A percentile compares a stretch with the other conserved stretches of the same genome.
Conservation (phyloP, 2,329 filamentous ascomycete genomes). For the Microdochium nivale region DNA sequence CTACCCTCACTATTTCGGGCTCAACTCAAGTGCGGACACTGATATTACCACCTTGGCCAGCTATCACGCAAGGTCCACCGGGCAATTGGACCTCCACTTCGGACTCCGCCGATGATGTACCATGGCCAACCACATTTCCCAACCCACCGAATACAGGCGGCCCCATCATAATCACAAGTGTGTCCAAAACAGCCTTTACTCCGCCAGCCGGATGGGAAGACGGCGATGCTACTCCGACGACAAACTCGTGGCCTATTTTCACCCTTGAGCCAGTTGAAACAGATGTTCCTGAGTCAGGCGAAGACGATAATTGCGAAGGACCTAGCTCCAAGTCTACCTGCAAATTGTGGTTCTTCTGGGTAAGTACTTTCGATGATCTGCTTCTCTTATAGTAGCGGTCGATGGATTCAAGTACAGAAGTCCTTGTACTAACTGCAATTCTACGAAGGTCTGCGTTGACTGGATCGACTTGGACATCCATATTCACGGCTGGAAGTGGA, state of each 20-base stretch:
- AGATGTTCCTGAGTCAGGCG: not conserved
- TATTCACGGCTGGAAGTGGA: too few relatives aligned
- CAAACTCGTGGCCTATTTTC: not conserved
- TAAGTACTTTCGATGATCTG: slow-evolving; percentile 1
- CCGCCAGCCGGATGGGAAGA: not conserved
- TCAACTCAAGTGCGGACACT: slow-evolving; percentile 2
- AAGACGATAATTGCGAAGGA: slow-evolving; percentile 1
- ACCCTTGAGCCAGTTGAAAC: not conserved
- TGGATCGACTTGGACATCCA: too few relatives aligned
- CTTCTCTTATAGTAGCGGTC: too few relatives aligned
- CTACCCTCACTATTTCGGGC: not conserved
- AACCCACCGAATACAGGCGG: too few relatives aligned
- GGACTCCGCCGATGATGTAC: too few relatives aligned
- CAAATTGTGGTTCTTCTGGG: slow-evolving; percentile 5
- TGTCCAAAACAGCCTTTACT: too few relatives aligned
- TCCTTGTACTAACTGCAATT: too few relatives aligned
- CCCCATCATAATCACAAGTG: too few relatives aligned
- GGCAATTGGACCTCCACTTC: not conserved
- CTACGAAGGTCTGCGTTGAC: too few relatives aligned
- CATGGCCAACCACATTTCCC: too few relatives aligned
- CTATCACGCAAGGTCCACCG: slow-evolving; percentile 2
- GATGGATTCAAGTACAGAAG: too few relatives aligned
- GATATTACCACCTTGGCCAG: slow-evolving; percentile 2
- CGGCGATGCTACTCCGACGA: not conserved
- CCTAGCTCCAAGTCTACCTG: not conserved